Base-by-base conservation (phyloP, 169 alveolate genomes). In the Besnoitia besnoiti region DNA sequence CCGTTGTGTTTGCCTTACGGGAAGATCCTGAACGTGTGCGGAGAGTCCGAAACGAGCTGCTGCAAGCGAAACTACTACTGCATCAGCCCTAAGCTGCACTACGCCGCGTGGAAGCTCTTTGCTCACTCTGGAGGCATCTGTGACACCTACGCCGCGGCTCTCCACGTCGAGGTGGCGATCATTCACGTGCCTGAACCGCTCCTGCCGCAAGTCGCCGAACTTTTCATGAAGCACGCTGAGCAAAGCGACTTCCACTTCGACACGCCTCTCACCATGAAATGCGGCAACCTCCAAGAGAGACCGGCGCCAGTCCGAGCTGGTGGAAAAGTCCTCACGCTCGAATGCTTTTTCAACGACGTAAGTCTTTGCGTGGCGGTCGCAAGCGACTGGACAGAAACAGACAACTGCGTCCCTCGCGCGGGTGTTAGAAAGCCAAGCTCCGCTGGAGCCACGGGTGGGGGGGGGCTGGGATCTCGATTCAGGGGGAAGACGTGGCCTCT, bases 1-100 rank as follows among this genome's bases (percentile, higher is more conserved):
- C 82, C 82, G 39, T 42, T 73, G 46, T 35, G 82, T n/a, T 37
- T 73, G 46, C 82, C 82, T n/a, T 73, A 73, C 46, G 82, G 82
- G 47, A 73, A 73, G 82, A 73, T 73, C 46, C 47, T 73, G 3
- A 73, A 73, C n/a, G 47, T 73, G 39, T 35, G 46, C n/a, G 82
- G 82, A n/a, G 82, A 73, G 46, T 35, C 82, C 44, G 82, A 73
- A 16, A 73, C 82, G 21, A 37, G 82, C 39, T n/a, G 82, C 27
- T 73, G 39, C 39, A 73, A 73, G 82, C 39, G 82, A 10, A 73
- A 73, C 46, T 73, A 73, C 82, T 73, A 73, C 46, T 73, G 82
- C 47, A 35, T 73, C 82, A 37, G 46, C n/a, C 82, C 82, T 16
- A 73, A 37, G 46, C 39, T 37, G 46, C 14, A 73, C 46, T 37